A percentile compares a stretch with the other conserved stretches of the same genome.
Evolutionary conservation across 805 yeast genomes (phyloP).

Genomic region (Candida coleopterorum): DNA sequence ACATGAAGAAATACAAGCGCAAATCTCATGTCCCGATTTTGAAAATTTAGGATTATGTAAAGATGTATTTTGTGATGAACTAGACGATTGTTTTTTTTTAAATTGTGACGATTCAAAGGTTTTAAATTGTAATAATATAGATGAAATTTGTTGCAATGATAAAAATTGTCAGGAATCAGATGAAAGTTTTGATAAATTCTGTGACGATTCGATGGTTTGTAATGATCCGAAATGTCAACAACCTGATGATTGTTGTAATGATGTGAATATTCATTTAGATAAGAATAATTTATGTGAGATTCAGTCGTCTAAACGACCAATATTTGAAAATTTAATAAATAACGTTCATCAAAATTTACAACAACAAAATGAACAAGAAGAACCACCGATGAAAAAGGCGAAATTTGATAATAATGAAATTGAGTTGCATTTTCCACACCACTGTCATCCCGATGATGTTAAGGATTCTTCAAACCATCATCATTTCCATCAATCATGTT

Average conservation of each 20-base stretch:
- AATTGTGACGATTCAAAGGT: slow-evolving; percentile 24
- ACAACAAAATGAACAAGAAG: slow-evolving; percentile 4
- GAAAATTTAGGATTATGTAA: slow-evolving; percentile 31
- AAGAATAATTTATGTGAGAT: slow-evolving; percentile 23
- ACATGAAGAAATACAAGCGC: background rate
- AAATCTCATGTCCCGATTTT: slow-evolving; percentile 22
- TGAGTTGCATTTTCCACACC: slow-evolving; percentile 38
- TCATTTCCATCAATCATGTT: slow-evolving; percentile 39
- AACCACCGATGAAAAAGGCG: slow-evolving; percentile 9
- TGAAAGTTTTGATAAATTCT: background rate
- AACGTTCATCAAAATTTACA: slow-evolving; percentile 29
- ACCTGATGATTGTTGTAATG: slow-evolving; percentile 6
- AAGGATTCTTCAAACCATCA: slow-evolving; percentile 8
- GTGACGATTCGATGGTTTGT: slow-evolving; percentile 2
- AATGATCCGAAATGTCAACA: slow-evolving; percentile 8
- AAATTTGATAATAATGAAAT: slow-evolving; percentile 13
- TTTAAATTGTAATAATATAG: slow-evolving; percentile 7
- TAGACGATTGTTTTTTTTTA: slow-evolving; percentile 40
- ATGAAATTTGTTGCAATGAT: slow-evolving; percentile 9
- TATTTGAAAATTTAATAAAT: slow-evolving; percentile 36
- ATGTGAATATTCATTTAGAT: slow-evolving; percentile 9
- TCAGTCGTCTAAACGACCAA: slow-evolving; percentile 25
- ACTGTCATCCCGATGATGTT: slow-evolving; percentile 21
- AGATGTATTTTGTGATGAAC: slow-evolving; percentile 38
- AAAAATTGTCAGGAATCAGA: slow-evolving; percentile 4